These are phyloP conservation scores for Colletotrichum sp. DNA, from an alignment of 2,329 filamentous ascomycete species.

Conservation along the genomic window DNA sequence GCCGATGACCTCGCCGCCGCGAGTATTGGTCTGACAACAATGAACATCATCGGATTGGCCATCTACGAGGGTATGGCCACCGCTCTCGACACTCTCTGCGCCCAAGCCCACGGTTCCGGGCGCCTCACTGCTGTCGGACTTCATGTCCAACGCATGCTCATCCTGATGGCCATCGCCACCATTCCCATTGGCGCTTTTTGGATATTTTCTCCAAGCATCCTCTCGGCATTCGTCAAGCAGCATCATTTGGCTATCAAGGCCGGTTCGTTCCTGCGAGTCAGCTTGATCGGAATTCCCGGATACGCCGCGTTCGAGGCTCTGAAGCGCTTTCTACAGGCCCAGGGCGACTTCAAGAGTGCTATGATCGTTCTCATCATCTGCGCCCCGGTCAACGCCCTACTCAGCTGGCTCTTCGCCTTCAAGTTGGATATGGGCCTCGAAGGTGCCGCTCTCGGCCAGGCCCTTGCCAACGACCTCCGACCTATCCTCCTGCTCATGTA, in stretches of 20 bases:
- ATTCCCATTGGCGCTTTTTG: constrained; percentile 55
- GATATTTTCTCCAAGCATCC: constrained; percentile 51
- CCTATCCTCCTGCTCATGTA: constrained; percentile 52
- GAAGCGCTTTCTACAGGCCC: constrained; percentile 60
- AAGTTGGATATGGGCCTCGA: constrained; percentile 48
- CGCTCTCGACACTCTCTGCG: constrained; percentile 54
- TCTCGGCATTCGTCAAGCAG: constrained; percentile 51
- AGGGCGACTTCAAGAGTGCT: constrained; percentile 56
- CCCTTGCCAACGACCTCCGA: constrained; percentile 52
- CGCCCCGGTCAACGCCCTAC: constrained; percentile 50
- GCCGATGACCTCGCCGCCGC: constrained; percentile 58
- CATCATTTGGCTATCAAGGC: constrained; percentile 51
- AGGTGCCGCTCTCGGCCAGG: constrained; percentile 55
- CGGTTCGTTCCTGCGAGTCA: constrained; percentile 51
- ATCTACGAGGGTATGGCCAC: constrained; percentile 57
- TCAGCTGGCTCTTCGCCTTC: constrained; percentile 55
- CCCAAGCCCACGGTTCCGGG: constrained; percentile 56
- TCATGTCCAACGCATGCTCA: constrained; percentile 57
- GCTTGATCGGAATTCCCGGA: constrained; percentile 54
- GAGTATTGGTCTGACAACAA: constrained; percentile 55
- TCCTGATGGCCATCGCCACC: constrained; percentile 51
- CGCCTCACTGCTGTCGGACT: constrained; percentile 52
- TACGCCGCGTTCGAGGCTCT: constrained; percentile 59
- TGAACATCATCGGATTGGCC: constrained; percentile 58
- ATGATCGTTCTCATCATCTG: constrained; percentile 51